phyloP scores from a whole-genome alignment of 305 asterid genomes.

The Vinca major region DNA sequence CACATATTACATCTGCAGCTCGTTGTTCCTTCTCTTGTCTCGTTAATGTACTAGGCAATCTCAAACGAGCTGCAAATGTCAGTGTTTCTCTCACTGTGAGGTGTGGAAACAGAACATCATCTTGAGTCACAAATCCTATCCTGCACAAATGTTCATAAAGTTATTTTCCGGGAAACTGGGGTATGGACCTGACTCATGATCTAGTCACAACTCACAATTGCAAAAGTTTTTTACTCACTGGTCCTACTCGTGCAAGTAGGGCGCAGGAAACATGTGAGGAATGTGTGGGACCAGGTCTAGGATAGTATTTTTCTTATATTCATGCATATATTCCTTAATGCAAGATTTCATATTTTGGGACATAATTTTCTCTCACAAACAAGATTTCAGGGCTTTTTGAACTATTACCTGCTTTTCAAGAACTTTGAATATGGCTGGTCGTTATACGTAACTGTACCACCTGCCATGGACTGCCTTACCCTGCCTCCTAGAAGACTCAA shows the following conservation, averaged over 20 bases:
- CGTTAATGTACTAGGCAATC: conserved; percentile 62
- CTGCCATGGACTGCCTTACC: conserved; percentile 34
- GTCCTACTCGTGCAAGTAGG: no score
- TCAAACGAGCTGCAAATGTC: conserved; percentile 71
- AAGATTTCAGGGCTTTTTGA: not conserved
- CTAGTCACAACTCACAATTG: no score
- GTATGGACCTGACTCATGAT: no score
- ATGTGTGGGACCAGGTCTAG: no score
- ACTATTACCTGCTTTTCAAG: conserved; percentile 62
- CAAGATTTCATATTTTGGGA: no score
- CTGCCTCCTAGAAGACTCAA: conserved; percentile 86
- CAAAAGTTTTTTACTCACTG: no score
- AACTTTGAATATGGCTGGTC: conserved; percentile 72
- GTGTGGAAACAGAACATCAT: conserved; percentile 89
- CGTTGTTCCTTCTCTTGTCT: conserved; percentile 67
- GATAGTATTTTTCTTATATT: no score
- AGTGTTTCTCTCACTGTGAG: conserved; percentile 86
- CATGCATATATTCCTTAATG: no score
- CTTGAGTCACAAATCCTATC: conserved; percentile 97
- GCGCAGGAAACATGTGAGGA: no score
- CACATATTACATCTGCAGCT: conserved; percentile 66
- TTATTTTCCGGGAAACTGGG: no score
- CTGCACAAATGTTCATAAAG: conserved; percentile 30
- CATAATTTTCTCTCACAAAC: no score
- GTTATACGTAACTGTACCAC: conserved; percentile 69